Evolutionary conservation across 805 yeast species (phyloP), one percentile per base, ranked within the genome.

Genomic region (Candida dajiaensis): DNA sequence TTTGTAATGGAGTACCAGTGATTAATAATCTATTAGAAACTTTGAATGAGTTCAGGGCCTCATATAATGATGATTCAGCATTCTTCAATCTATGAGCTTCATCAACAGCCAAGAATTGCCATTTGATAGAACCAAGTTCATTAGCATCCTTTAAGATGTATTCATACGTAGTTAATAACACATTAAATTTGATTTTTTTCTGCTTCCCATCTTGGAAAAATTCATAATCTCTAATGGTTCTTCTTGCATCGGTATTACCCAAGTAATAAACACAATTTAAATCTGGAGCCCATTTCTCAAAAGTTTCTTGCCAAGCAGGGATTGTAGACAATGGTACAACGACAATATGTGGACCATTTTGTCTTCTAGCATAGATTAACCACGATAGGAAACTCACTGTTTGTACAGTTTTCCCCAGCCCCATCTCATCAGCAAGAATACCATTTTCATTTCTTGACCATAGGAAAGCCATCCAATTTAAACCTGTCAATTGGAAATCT

Each of bases 291-390:
- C 99, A 94, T 59, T 82, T 80, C 57, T 94, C 98, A 66, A 94
- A 88, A 3, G 99, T 94, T 63, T 94, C 99, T 69, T 94, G 98
- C 99, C 99, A 94, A 0, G 99, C 96, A 3, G 98, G 97, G 46
- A 94, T 81, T 0, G 99, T 94, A 2, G 96, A 86, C 47, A 94
- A 70, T 1, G 99, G 99, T 8, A 94, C 99, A 26, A 94, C 99
- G 18, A 94, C 94, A 39, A 94, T 63, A 65, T 92, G 97, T 3
- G 99, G 99, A 8, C 99, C 99, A 66, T 90, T 87, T 62, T 94
- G 99, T 66, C 96, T 80, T 64, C 99, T 80, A 5, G 97, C 95
- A 65, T 85, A 94, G 36, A 94, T 80, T 43, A 94, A 75, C 98
- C 99, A 94, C 40, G 96, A 85, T 52, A 94, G 71, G 61, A 94